phyloP scores from a whole-genome alignment of 495 filamentous ascomycete genomes.

The Podospora pseudopauciseta region DNA sequence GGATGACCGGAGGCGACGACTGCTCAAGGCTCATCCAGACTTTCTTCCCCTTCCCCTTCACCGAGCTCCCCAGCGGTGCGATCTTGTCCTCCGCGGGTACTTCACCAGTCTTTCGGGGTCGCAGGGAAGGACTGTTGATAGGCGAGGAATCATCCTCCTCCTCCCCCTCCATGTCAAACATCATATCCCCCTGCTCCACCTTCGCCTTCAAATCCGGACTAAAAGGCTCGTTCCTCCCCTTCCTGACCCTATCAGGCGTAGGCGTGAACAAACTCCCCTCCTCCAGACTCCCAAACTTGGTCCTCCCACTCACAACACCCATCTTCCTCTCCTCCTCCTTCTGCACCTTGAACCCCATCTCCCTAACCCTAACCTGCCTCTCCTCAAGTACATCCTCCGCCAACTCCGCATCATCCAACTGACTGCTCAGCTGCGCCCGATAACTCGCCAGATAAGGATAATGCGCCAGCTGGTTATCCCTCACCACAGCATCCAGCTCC shows the following conservation, averaged over 20 bases:
- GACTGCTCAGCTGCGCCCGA: conserved; percentile 63
- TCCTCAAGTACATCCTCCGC: conserved; percentile 53
- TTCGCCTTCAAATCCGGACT: conserved; percentile 63
- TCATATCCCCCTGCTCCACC: conserved; percentile 67
- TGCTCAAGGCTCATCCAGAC: conserved; percentile 12
- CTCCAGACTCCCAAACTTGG: conserved; percentile 52
- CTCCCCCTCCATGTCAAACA: conserved; percentile 89
- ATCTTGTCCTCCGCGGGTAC: conserved; percentile 20
- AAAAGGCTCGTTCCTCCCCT: conserved; percentile 44
- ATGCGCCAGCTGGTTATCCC: conserved; percentile 73
- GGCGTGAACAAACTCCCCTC: conserved; percentile 51
- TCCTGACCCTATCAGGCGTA: conserved; percentile 51
- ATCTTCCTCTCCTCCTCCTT: conserved; percentile 59
- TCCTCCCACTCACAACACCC: conserved; percentile 41
- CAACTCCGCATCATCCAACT: conserved; percentile 63
- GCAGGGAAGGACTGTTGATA: conserved; percentile 21
- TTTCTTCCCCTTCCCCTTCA: conserved; percentile 23
- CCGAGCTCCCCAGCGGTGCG: conserved; percentile 24
- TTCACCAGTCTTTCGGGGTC: conserved; percentile 15
- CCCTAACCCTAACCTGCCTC: conserved; percentile 44
- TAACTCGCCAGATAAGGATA: conserved; percentile 72
- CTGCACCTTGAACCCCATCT: conserved; percentile 56
- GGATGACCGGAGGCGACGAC: conserved; percentile 1
- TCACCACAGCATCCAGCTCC: conserved; percentile 74
- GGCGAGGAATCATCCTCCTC: conserved; percentile 52